Percentiles rank a stretch among this genome's conserved stretches.
Evolutionary conservation across 2,329 filamentous ascomycete genomes (phyloP).

Genomic region (Ophiostoma australiae): DNA sequence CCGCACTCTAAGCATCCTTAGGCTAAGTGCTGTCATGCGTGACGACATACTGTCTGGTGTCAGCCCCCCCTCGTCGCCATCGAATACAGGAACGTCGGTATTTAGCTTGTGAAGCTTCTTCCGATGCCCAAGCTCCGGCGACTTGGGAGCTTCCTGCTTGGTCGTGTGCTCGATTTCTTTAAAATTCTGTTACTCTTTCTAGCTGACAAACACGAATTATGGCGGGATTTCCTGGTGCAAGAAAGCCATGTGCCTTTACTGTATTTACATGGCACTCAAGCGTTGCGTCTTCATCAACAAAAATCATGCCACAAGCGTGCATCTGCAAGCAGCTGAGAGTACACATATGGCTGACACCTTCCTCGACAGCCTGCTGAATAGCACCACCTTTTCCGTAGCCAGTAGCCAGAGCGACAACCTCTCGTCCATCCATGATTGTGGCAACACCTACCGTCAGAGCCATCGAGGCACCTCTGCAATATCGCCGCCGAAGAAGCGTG

Average conservation of each 20-base stretch:
- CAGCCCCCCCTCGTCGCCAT: constrained; percentile 17
- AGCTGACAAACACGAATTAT: not conserved
- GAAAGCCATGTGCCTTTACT: constrained; percentile 36
- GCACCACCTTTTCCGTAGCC: constrained; percentile 67
- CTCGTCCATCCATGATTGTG: constrained; percentile 60
- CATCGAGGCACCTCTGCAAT: constrained; percentile 60
- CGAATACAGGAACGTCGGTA: not conserved
- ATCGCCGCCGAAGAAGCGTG: constrained; percentile 65
- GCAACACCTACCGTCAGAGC: constrained; percentile 58
- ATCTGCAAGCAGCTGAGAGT: constrained; percentile 67
- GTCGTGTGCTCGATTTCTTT: constrained; percentile 49
- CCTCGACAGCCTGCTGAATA: constrained; percentile 66
- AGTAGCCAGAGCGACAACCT: constrained; percentile 68
- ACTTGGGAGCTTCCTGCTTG: not conserved
- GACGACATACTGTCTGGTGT: constrained; percentile 24
- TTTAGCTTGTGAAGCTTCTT: constrained; percentile 7
- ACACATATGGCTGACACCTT: constrained; percentile 74
- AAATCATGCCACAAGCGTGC: constrained; percentile 66
- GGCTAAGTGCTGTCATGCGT: constrained; percentile 18
- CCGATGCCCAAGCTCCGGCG: not conserved
- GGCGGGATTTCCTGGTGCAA: not conserved
- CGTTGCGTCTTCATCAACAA: constrained; percentile 67
- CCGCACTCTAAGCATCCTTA: constrained; percentile 19
- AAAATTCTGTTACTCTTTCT: constrained; percentile 44
- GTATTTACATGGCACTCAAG: constrained; percentile 60